Evolutionary conservation across 257 asterid species (phyloP).

Genomic region (Euphrasia confusa): DNA sequence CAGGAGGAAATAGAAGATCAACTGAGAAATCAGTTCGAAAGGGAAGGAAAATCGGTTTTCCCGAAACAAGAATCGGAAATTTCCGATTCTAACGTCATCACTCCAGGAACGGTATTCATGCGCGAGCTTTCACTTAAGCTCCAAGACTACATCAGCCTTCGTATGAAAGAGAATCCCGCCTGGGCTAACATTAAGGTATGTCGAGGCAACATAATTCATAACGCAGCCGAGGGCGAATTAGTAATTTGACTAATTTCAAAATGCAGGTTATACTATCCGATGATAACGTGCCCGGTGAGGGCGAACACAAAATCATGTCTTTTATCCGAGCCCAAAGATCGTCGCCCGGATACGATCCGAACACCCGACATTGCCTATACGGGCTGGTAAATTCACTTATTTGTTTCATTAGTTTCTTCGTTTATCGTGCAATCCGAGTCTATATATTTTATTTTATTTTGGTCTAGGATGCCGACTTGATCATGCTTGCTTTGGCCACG

Average conservation of each 20-base stretch:
- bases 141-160: constrained; percentile 29
- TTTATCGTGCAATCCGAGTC: too few species aligned
- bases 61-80: constrained; percentile 45
- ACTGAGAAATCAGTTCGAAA: constrained; percentile 35
- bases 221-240: too few species aligned
- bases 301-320: constrained; percentile 67
- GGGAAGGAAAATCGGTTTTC: constrained; percentile 39
- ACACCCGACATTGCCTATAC: constrained; percentile 58
- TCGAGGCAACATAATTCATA: too few species aligned
- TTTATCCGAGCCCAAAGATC: constrained; percentile 50
- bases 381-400: constrained; percentile 44
- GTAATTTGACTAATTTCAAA: too few species aligned
- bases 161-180: constrained; percentile 32
- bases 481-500: constrained; percentile 59
- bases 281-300: constrained; percentile 72
- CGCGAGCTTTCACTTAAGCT: constrained; percentile 35
- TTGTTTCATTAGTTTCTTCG: background rate
- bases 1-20: constrained; percentile 46
- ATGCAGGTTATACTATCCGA: constrained; percentile 64
- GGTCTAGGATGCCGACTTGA: constrained; percentile 62
- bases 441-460: too few species aligned
- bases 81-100: constrained; percentile 51
- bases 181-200: constrained; percentile 56
- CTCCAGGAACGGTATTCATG: constrained; percentile 70
- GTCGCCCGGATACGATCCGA: constrained; percentile 46